Evolutionary conservation across 148 eudicot genomes (phyloP).

Genomic region (Cornus kousa): DNA sequence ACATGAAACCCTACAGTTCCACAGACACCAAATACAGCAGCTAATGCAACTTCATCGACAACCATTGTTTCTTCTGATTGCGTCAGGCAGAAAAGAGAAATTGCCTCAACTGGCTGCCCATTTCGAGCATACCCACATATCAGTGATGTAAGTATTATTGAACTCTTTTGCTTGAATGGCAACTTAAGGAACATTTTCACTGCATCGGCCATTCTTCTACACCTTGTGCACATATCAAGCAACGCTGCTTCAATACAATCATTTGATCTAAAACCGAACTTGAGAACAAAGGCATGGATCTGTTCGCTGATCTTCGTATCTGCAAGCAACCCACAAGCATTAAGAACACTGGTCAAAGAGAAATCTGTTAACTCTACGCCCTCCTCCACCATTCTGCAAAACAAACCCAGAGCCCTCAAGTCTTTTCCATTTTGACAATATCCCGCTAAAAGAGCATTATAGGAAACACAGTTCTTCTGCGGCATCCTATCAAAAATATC

Average conservation of each 20-base stretch:
- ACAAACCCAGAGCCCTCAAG: constrained; percentile 50
- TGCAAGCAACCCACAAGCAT: constrained; percentile 61
- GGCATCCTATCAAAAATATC: constrained; percentile 63
- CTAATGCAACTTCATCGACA: constrained; percentile 56
- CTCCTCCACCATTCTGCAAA: constrained; percentile 54
- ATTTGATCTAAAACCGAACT: constrained; percentile 56
- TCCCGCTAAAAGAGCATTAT: constrained; percentile 72
- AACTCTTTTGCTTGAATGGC: constrained; percentile 21
- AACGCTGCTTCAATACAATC: constrained; percentile 60
- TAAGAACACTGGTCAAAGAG: constrained; percentile 60
- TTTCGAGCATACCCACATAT: constrained; percentile 80
- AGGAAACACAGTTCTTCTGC: constrained; percentile 58
- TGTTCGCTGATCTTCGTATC: constrained; percentile 58
- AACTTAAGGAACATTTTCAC: constrained; percentile 44
- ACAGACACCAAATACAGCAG: constrained; percentile 62
- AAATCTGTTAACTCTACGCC: constrained; percentile 61
- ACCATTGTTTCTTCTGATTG: constrained; percentile 27
- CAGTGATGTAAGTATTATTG: constrained; percentile 61
- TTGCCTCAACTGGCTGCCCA: constrained; percentile 66
- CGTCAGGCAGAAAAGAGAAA: constrained; percentile 45
- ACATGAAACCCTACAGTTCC: constrained; percentile 61
- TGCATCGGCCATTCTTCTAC: constrained; percentile 76
- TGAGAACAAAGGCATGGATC: constrained; percentile 69
- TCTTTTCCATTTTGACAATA: constrained; percentile 63
- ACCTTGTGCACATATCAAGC: constrained; percentile 82